phyloP scores from a whole-genome alignment of 2,329 filamentous ascomycete genomes.

The Verruconis gallopava region DNA sequence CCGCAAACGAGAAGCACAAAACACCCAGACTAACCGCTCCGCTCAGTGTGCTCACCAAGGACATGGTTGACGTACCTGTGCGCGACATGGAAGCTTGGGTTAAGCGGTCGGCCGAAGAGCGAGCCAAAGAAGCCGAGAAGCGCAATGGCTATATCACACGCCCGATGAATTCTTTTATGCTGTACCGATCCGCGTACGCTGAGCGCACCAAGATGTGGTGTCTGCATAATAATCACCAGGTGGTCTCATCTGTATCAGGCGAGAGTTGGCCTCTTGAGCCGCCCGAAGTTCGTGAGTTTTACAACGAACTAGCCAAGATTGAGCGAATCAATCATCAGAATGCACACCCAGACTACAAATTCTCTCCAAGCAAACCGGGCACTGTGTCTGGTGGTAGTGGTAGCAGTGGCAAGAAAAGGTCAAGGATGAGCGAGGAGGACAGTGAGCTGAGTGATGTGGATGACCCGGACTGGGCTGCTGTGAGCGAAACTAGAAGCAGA shows the following conservation, averaged over 20 bases:
- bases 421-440: slow-evolving; percentile 22
- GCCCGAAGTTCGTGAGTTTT: slow-evolving; percentile 57
- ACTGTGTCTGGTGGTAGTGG: slow-evolving; percentile 32
- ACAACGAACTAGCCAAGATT: slow-evolving; percentile 62
- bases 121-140: slow-evolving; percentile 54
- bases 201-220: slow-evolving; percentile 74
- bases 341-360: slow-evolving; percentile 88
- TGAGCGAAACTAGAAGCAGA: slow-evolving; percentile 11
- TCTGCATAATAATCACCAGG: slow-evolving; percentile 80
- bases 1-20: slow-evolving; percentile 31
- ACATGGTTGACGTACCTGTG: slow-evolving; percentile 48
- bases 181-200: slow-evolving; percentile 88
- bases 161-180: slow-evolving; percentile 96
- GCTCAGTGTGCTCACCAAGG: slow-evolving; percentile 56
- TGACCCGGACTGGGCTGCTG: slow-evolving; percentile 25
- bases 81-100: slow-evolving; percentile 74
- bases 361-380: slow-evolving; percentile 64
- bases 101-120: slow-evolving; percentile 52
- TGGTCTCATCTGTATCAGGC: slow-evolving; percentile 79
- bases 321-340: slow-evolving; percentile 75
- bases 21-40: slow-evolving; percentile 49
- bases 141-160: slow-evolving; percentile 72
- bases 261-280: slow-evolving; percentile 76
- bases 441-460: slow-evolving; percentile 31
- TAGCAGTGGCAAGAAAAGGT: slow-evolving; percentile 33